Percentiles rank a stretch among this genome's conserved stretches.
phyloP scores from a whole-genome alignment of 768 basidiomycete species.

The Termitomyces sp. region DNA sequence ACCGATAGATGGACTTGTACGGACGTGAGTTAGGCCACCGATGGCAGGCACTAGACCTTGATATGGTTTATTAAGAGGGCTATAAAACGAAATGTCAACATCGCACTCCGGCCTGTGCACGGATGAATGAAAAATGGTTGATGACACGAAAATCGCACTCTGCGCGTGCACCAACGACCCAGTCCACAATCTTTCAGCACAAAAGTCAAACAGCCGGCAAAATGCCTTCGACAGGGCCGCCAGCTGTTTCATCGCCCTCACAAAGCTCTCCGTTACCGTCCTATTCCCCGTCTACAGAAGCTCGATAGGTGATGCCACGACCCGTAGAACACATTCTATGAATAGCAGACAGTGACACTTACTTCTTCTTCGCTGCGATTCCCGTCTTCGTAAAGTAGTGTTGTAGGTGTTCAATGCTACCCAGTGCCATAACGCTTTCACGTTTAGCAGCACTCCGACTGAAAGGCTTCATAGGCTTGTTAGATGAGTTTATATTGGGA shows the following conservation, averaged over 20 bases:
- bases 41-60: conserved; percentile 76
- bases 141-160: neutral
- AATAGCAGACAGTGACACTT: conserved; percentile 29
- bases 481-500: conserved; percentile 65
- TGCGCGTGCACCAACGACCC: neutral
- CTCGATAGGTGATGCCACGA: neutral
- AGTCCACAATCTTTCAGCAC: neutral
- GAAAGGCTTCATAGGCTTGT: conserved; percentile 82
- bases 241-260: neutral
- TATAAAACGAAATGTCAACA: conserved; percentile 19
- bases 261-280: neutral
- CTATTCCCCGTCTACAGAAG: neutral
- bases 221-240: too few relatives aligned
- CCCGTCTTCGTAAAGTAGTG: conserved; percentile 93
- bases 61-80: conserved; percentile 47
- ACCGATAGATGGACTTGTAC: conserved; percentile 39
- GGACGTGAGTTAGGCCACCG: conserved; percentile 53
- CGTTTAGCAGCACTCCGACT: conserved; percentile 89
- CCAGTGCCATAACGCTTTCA: conserved; percentile 89
- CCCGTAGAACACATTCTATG: neutral
- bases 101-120: neutral
- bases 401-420: conserved; percentile 96
- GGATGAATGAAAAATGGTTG: neutral
- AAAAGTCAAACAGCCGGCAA: too few relatives aligned
- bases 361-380: conserved; percentile 70